phyloP scores from a whole-genome alignment of 768 basidiomycete species.

The Mycena alexandri region DNA sequence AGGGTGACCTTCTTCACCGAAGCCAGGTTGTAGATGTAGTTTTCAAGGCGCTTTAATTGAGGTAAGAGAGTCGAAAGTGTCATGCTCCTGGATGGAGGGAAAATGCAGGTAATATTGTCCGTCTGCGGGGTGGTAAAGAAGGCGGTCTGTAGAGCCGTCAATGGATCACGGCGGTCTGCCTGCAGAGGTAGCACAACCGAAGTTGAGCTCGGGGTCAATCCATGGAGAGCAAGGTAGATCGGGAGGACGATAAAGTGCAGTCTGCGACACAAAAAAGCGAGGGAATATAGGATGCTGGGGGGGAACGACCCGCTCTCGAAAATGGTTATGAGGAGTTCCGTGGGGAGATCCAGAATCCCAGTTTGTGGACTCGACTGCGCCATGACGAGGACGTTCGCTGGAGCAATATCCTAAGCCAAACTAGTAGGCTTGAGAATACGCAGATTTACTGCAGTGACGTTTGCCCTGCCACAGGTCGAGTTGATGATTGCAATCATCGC shows the following conservation, averaged over 20 bases:
- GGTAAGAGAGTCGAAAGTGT: not conserved
- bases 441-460: no score
- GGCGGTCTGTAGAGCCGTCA: not conserved
- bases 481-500: no score
- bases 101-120: not conserved
- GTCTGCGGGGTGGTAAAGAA: not conserved
- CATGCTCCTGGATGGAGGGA: constrained; percentile 1
- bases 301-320: not conserved
- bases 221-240: not conserved
- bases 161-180: not conserved
- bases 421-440: no score
- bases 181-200: not conserved
- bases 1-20: not conserved
- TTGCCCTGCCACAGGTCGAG: no score
- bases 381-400: no score
- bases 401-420: no score
- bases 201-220: not conserved
- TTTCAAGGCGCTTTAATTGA: not conserved
- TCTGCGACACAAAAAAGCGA: not conserved
- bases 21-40: not conserved
- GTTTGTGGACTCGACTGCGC: not conserved
- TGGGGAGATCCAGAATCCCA: constrained; percentile 4
- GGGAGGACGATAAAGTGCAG: constrained; percentile 3
- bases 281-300: not conserved
- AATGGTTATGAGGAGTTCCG: not conserved